Base-by-base conservation (phyloP, 768 basidiomycete genomes). In the Infundibulicybe gibba region DNA sequence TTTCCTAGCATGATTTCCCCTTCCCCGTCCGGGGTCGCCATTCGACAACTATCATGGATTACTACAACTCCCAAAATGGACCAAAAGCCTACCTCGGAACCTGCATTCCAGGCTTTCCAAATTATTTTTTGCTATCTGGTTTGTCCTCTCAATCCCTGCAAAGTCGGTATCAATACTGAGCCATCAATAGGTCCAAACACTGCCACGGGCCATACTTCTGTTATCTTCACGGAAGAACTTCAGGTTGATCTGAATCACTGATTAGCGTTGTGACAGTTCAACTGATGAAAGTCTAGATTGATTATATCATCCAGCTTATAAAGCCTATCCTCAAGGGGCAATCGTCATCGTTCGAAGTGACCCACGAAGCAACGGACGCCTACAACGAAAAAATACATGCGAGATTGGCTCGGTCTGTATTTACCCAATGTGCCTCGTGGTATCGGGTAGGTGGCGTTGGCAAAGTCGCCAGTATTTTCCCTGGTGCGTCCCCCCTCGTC, bases 1-100 rank as follows among this genome's bases (percentile, higher is more conserved):
- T 13, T 21, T 38, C 32, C 21, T 33, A 70, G 69, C 63, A 72
- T 44, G 30, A 48, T 17, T 71, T 61, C 48, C 66, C 71, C 2
- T 51, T 72, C 30, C 45, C 44, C 33, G 52, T 74, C 3, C 48
- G 55, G 1, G 74, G 74, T 9, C 49, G 41, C 14, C 50, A 53
- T 1, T 59, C 55, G 3, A 49, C 59, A 41, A 66, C 67, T 2
- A 58, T 74, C 15, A 62, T 68, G 50, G 67, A 71, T 39, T 75
- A 72, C 48, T 74, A 61, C 47, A 59, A 65, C 11, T 50, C 60
- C 6, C 56, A 67, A 15, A 62, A 62, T 0, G 75, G 75, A 0
- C 70, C 75, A 9, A 64, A 64, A 40, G 74, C 74, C 13, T 76
- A 76, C 52, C 54, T 69, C 6, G 75, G 73, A 20, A 74, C 70